Conservation (phyloP, 2,329 filamentous ascomycete species). For the Coniochaeta sp. region DNA sequence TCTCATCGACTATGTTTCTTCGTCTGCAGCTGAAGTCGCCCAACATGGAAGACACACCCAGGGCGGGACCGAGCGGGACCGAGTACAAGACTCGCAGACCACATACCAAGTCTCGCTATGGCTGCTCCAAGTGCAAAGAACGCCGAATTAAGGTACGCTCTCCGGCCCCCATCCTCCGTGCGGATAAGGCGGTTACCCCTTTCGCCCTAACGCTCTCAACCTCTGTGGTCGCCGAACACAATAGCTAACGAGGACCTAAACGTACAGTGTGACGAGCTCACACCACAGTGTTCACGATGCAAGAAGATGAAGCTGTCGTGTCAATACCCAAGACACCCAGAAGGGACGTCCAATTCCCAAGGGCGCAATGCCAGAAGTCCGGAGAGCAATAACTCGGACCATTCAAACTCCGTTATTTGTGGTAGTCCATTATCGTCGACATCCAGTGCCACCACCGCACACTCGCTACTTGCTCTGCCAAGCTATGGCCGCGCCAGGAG, state of each 20-base stretch:
- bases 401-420: background rate
- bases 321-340: slow-evolving; percentile 22
- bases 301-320: slow-evolving; percentile 20
- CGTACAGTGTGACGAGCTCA: slow-evolving; percentile 25
- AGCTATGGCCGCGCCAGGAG: background rate
- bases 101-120: slow-evolving; percentile 26
- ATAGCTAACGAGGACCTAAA: slow-evolving; percentile 8
- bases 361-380: slow-evolving; percentile 6
- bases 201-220: too few species aligned
- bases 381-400: slow-evolving; percentile 2
- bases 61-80: background rate
- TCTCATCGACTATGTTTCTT: background rate
- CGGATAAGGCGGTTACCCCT: too few species aligned
- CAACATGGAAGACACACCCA: slow-evolving; percentile 2
- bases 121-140: slow-evolving; percentile 26
- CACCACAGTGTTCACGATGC: slow-evolving; percentile 26
- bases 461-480: background rate
- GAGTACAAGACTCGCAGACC: slow-evolving; percentile 12
- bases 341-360: slow-evolving; percentile 6
- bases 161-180: too few species aligned
- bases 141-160: slow-evolving; percentile 28
- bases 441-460: background rate
- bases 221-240: too few species aligned
- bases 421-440: background rate
- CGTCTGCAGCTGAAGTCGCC: background rate